A percentile compares a stretch with the other conserved stretches of the same genome.
Conservation (phyloP, 257 asterid genomes). For the Oldenlandia corymbosa region DNA sequence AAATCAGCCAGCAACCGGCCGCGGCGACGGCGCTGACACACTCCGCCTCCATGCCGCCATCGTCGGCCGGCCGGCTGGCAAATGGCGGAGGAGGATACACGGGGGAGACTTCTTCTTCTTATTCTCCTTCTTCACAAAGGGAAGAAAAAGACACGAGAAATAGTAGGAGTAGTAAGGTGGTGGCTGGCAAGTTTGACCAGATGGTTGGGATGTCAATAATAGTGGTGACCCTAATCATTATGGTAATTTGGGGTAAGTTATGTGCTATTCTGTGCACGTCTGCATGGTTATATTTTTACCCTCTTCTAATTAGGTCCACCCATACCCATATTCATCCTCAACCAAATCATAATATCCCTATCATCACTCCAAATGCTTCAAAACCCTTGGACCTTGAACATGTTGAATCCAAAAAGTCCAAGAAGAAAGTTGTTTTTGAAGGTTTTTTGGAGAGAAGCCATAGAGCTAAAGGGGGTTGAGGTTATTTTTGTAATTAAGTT, state of each 20-base stretch:
- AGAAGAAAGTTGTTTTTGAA: conserved; percentile 35
- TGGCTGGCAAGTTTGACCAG: conserved; percentile 18
- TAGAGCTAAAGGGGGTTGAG: conserved; percentile 3
- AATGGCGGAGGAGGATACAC: not conserved
- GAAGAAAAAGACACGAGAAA: too few relatives aligned
- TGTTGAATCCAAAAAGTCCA: conserved; percentile 16
- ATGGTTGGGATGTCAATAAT: conserved; percentile 27
- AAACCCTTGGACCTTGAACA: conserved; percentile 1
- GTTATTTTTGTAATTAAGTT: conserved; percentile 2
- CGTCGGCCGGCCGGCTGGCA: not conserved
- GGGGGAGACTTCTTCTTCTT: too few relatives aligned
- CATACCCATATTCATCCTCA: not conserved
- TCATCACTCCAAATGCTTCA: not conserved
- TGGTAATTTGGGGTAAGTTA: conserved; percentile 35
- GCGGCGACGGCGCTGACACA: not conserved
- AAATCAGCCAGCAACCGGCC: not conserved
- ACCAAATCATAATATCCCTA: conserved; percentile 1
- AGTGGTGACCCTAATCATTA: conserved; percentile 22
- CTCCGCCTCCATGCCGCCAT: conserved; percentile 21
- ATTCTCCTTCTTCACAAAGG: not conserved
- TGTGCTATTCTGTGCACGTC: conserved; percentile 40
- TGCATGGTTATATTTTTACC: conserved; percentile 32
- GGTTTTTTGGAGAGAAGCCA: conserved; percentile 31
- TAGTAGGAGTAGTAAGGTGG: too few relatives aligned
- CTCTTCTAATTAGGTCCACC: conserved; percentile 4